Evolutionary conservation across 139 green algal genomes (phyloP), one percentile per base, ranked within the genome.

Genomic region (Raphidocelis subcapitata): DNA sequence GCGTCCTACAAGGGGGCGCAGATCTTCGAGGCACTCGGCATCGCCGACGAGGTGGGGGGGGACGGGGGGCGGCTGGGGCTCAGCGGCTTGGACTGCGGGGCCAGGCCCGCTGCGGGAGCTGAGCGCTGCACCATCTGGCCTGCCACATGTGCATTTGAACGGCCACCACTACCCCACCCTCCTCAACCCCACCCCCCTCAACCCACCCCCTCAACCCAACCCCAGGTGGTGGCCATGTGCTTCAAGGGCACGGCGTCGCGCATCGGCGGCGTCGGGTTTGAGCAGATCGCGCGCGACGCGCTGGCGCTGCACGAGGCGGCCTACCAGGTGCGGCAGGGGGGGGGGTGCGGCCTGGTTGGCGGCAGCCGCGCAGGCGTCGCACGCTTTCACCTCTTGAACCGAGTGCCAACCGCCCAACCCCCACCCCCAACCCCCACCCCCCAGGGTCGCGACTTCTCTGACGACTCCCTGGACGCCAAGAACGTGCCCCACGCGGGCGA

Each of bases 1-100:
- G 86, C 87, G 46, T 88, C 67, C n/a, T 98, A 98, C 94, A 98
- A 97, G 84, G 94, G 94, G n/a, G 92, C 92, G 3, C 94, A 98
- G 85, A 98, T 98, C 78, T 98, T 98, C 64, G 94, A 98, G 86
- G 89, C 86, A 16, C 79, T 98, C 29, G 41, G 41, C 41, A 49
- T 49, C 12, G 41, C 41, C 8, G 41, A 49, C 41, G 41, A 49
- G 41, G 41, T 49, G 41, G 8, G 41, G 41, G 8, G 8, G 41
- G 8, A 8, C 8, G 41, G 8, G 8, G 41, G 8, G 12, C 8
- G 8, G 8, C 41, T 49, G 41, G 41, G 41, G 41, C 8, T 8
- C 8, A 12, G 41, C 8, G 41, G 41, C 41, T 8, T 49, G 41
- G 41, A 49, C 8, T n/a, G n/a, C n/a, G n/a, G n/a, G n/a, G n/a